Conservation (phyloP, 148 eudicot genomes). For the Selenicereus undatus region DNA sequence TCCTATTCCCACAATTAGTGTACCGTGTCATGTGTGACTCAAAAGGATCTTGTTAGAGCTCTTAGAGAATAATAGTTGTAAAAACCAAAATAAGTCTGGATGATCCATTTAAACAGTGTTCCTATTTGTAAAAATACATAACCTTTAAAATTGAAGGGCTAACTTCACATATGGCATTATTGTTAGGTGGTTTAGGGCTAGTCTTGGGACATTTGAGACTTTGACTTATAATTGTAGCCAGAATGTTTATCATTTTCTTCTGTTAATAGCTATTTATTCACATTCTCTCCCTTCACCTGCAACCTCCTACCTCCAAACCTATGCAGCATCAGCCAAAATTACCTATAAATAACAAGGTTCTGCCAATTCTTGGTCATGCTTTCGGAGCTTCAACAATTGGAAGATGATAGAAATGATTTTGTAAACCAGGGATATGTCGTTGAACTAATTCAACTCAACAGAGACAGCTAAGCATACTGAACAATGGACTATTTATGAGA, state of each 20-base stretch:
- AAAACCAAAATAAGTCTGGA: not conserved
- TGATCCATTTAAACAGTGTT: not conserved
- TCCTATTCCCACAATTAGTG: not conserved
- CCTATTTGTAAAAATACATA: not conserved
- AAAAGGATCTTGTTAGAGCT: not conserved
- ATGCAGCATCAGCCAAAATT: no score
- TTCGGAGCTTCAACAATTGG: no score
- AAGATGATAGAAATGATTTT: no score
- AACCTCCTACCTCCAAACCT: not conserved
- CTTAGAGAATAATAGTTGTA: not conserved
- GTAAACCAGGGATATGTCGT: no score
- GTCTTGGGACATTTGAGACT: constrained; percentile 30
- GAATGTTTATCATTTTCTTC: constrained; percentile 2
- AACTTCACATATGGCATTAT: constrained; percentile 31
- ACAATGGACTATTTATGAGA: no score
- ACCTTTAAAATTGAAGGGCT: constrained; percentile 4
- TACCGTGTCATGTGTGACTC: not conserved
- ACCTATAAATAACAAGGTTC: no score
- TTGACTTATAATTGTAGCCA: constrained; percentile 27
- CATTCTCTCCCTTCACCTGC: not conserved
- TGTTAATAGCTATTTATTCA: not conserved
- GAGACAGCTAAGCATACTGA: no score
- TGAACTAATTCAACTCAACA: no score
- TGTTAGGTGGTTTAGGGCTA: constrained; percentile 20
- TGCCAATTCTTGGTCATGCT: no score